phyloP scores from a whole-genome alignment of 257 asterid species.

The Marsdenia floribunda region DNA sequence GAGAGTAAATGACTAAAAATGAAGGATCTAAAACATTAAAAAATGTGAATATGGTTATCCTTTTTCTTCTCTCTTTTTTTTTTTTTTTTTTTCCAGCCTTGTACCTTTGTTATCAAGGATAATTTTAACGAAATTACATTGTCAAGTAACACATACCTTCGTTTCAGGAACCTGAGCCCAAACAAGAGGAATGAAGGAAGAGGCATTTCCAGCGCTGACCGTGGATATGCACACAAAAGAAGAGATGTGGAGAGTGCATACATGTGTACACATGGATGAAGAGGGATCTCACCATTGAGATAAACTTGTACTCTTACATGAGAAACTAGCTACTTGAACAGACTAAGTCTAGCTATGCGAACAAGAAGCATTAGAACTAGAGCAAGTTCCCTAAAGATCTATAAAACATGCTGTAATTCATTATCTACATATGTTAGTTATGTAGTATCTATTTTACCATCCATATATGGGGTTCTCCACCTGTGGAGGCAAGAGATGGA shows the following conservation, averaged over 20 bases:
- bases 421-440: conserved; percentile 33
- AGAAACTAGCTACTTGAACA: too few species aligned
- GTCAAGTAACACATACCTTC: background rate
- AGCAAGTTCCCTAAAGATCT: conserved; percentile 14
- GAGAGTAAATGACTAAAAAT: too few species aligned
- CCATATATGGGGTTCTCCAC: conserved; percentile 94
- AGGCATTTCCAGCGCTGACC: background rate
- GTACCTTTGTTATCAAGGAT: too few species aligned
- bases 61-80: too few species aligned
- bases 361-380: background rate
- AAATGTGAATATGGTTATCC: too few species aligned
- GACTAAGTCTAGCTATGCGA: background rate
- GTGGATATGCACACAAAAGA: background rate
- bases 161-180: background rate
- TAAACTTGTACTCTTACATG: background rate
- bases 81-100: too few species aligned
- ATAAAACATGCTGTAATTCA: conserved; percentile 20
- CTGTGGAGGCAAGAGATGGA: conserved; percentile 70
- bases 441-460: conserved; percentile 52
- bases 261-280: background rate
- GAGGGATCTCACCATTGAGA: background rate
- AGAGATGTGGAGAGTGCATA: background rate
- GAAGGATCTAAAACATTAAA: too few species aligned
- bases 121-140: background rate
- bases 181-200: background rate